Evolutionary conservation across 345 rosid species (phyloP).

Genomic region (Mercurialis annua): DNA sequence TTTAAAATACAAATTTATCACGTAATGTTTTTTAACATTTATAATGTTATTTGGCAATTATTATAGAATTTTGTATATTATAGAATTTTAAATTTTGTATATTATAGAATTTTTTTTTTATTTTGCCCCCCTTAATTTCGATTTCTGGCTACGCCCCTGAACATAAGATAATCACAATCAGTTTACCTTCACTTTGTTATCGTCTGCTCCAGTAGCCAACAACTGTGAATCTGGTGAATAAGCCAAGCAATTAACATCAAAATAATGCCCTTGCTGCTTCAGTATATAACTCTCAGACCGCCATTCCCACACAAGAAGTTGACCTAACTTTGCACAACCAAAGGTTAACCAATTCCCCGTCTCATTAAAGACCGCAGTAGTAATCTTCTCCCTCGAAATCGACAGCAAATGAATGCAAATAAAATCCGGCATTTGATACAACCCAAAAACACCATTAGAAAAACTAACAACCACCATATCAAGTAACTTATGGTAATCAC

Average conservation of each 20-base stretch:
- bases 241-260: constrained; percentile 82
- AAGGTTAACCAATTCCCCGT: constrained; percentile 94
- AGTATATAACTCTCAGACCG: constrained; percentile 85
- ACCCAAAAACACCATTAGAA: constrained; percentile 84
- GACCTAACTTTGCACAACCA: constrained; percentile 93
- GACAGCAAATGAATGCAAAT: constrained; percentile 81
- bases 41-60: background rate
- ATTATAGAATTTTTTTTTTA: no score
- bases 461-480: constrained; percentile 89
- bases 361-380: constrained; percentile 77
- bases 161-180: background rate
- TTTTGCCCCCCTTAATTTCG: no score
- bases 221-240: constrained; percentile 93
- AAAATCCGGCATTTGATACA: constrained; percentile 95
- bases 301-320: constrained; percentile 98
- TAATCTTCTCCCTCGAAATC: constrained; percentile 81
- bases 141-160: no score
- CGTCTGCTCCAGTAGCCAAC: constrained; percentile 96
- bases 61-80: no score
- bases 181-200: constrained; percentile 92
- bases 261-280: constrained; percentile 99
- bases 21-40: no score
- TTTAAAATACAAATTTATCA: no score
- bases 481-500: constrained; percentile 78
- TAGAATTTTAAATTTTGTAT: no score